Evolutionary conservation across 2,329 filamentous ascomycete genomes (phyloP).

Genomic region (Remersonia thermophila): DNA sequence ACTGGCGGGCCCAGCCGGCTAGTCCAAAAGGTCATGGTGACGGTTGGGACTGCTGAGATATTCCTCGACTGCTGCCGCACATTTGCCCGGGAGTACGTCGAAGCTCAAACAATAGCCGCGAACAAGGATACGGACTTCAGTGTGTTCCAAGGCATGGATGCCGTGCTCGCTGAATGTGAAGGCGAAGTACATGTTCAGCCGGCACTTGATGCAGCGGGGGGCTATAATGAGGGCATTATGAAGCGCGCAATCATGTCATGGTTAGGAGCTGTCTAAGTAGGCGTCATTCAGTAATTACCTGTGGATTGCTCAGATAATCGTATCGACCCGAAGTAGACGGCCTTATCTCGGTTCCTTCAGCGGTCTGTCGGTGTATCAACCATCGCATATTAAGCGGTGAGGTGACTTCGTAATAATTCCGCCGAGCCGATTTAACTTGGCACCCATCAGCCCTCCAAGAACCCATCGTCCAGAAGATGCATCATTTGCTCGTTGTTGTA

Average conservation of each 20-base stretch:
- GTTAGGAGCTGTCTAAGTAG: slow-evolving; percentile 3
- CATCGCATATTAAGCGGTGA: too few relatives aligned
- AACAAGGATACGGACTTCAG: neutral
- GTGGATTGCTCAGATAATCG: too few relatives aligned
- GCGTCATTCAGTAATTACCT: too few relatives aligned
- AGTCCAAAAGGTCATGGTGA: slow-evolving; percentile 10
- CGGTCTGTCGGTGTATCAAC: too few relatives aligned
- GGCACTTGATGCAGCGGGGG: slow-evolving; percentile 8
- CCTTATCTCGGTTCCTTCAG: too few relatives aligned
- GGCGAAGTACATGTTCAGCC: slow-evolving; percentile 13
- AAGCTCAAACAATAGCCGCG: slow-evolving; percentile 2
- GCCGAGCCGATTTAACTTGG: too few relatives aligned
- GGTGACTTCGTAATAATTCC: too few relatives aligned
- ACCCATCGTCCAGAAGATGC: slow-evolving; percentile 9
- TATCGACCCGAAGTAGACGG: too few relatives aligned
- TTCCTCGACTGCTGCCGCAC: slow-evolving; percentile 9
- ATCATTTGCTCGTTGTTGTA: slow-evolving; percentile 28
- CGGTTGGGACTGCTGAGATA: slow-evolving; percentile 11
- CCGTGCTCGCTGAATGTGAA: slow-evolving; percentile 10
- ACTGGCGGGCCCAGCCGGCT: neutral
- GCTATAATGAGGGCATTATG: slow-evolving; percentile 9
- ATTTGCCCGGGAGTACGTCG: slow-evolving; percentile 5
- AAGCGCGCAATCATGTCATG: slow-evolving; percentile 6
- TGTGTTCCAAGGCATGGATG: slow-evolving; percentile 2
- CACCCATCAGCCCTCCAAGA: too few relatives aligned